Evolutionary conservation across 108 stramenopile species (phyloP).

Genomic region (Fistulifera pelliculosa): DNA sequence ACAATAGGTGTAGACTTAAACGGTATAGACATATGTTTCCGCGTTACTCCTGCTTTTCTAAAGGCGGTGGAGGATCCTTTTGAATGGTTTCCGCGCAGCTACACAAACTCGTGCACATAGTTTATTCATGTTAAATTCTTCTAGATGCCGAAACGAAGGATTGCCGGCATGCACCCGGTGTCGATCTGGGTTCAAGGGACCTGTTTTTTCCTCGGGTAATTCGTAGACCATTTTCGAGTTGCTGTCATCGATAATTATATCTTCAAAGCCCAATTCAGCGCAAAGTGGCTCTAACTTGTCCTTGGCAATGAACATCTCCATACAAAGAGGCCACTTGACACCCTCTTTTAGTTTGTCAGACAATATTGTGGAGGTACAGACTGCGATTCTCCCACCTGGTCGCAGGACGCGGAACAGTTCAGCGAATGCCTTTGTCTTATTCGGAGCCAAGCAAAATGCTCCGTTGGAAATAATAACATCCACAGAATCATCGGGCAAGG

Average conservation of each 20-base stretch:
- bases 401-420: slow-evolving; percentile 76
- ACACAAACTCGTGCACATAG: slow-evolving; percentile 64
- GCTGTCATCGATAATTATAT: slow-evolving; percentile 45
- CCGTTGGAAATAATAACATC: slow-evolving; percentile 86
- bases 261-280: slow-evolving; percentile 46
- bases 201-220: slow-evolving; percentile 44
- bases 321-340: slow-evolving; percentile 67
- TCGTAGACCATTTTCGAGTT: slow-evolving; percentile 55
- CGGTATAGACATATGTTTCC: no score
- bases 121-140: slow-evolving; percentile 60
- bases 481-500: slow-evolving; percentile 57
- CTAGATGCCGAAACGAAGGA: slow-evolving; percentile 39
- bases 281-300: slow-evolving; percentile 52
- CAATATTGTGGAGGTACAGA: slow-evolving; percentile 55
- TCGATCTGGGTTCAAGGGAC: slow-evolving; percentile 12
- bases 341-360: slow-evolving; percentile 35
- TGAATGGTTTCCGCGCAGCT: slow-evolving; percentile 41
- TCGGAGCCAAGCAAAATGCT: slow-evolving; percentile 81
- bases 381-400: slow-evolving; percentile 75
- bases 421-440: slow-evolving; percentile 67
- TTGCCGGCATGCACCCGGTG: slow-evolving; percentile 57
- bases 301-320: slow-evolving; percentile 59
- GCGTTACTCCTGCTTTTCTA: neutral
- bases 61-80: neutral
- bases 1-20: no score